Evolutionary conservation across 176 grass and related monocot genomes (phyloP).

Genomic region (Dendrocalamus sinicus): DNA sequence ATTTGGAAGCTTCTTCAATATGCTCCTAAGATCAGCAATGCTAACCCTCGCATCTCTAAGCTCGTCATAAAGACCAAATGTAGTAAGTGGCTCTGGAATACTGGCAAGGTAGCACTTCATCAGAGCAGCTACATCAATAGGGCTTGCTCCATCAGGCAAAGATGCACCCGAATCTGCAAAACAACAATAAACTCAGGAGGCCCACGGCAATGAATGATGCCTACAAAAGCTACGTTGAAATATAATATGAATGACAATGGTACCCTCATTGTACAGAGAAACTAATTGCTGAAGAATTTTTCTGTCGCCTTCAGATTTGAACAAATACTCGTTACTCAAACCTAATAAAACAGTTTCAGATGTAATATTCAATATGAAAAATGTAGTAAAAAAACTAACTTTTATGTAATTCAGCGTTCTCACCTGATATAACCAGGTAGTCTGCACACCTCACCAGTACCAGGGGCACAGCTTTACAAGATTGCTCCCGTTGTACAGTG

Average conservation of each 20-base stretch:
- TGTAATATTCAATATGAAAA: constrained; percentile 36
- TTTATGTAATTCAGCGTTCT: constrained; percentile 32
- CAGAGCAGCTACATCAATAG: constrained; percentile 78
- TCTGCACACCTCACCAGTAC: constrained; percentile 86
- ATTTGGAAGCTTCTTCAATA: constrained; percentile 97
- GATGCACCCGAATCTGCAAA: constrained; percentile 75
- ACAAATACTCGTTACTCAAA: constrained; percentile 82
- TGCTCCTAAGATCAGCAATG: constrained; percentile 86
- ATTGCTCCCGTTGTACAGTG: constrained; percentile 75
- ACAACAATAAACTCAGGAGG: constrained; percentile 42
- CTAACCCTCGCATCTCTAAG: constrained; percentile 80
- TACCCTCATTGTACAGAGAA: constrained; percentile 93
- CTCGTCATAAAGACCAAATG: constrained; percentile 82
- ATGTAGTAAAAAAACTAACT: constrained; percentile 12
- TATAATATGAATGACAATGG: constrained; percentile 11
- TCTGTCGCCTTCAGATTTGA: constrained; percentile 86
- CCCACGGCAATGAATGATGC: constrained; percentile 8
- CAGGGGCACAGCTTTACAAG: constrained; percentile 74
- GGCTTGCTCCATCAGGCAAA: constrained; percentile 71
- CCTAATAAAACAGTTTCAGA: constrained; percentile 51
- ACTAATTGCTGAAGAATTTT: constrained; percentile 84
- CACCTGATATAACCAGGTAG: constrained; percentile 90
- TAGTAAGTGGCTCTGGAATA: constrained; percentile 85
- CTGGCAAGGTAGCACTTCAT: constrained; percentile 93
- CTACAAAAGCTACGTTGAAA: constrained; percentile 32